Evolutionary conservation across 768 basidiomycete species (phyloP).

Genomic region (Tulasnella sp.): DNA sequence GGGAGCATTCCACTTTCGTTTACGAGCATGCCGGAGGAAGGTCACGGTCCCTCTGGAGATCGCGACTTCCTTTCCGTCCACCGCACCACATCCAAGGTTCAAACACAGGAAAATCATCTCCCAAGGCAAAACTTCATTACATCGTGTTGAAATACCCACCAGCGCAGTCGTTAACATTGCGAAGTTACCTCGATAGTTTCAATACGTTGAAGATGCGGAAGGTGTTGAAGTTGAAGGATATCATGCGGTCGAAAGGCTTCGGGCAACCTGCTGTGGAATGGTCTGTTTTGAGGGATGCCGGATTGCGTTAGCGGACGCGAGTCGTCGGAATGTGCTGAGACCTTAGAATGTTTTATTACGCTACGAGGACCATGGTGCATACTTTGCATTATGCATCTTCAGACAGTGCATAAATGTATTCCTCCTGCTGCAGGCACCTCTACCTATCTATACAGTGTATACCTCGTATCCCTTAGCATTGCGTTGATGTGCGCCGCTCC

Average conservation of each 20-base stretch:
- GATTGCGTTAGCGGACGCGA: background rate
- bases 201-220: background rate
- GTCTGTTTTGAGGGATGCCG: constrained; percentile 13
- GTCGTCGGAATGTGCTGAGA: background rate
- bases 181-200: constrained; percentile 24
- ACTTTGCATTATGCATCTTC: too few relatives aligned
- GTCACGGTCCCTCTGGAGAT: too few relatives aligned
- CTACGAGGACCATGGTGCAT: too few relatives aligned
- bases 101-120: too few relatives aligned
- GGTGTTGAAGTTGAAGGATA: background rate
- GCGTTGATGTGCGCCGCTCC: too few relatives aligned
- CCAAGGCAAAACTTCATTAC: constrained; percentile 8
- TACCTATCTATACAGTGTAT: too few relatives aligned
- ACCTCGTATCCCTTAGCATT: too few relatives aligned
- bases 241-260: background rate
- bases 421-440: too few relatives aligned
- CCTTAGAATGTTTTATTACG: background rate
- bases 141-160: constrained; percentile 25
- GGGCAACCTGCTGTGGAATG: background rate
- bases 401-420: too few relatives aligned
- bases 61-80: too few relatives aligned
- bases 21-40: constrained; percentile 2
- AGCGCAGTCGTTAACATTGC: background rate
- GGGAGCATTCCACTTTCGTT: constrained; percentile 21
- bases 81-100: too few relatives aligned